Conservation (phyloP, 2,329 filamentous ascomycete species). For the Xylaria sp. region DNA sequence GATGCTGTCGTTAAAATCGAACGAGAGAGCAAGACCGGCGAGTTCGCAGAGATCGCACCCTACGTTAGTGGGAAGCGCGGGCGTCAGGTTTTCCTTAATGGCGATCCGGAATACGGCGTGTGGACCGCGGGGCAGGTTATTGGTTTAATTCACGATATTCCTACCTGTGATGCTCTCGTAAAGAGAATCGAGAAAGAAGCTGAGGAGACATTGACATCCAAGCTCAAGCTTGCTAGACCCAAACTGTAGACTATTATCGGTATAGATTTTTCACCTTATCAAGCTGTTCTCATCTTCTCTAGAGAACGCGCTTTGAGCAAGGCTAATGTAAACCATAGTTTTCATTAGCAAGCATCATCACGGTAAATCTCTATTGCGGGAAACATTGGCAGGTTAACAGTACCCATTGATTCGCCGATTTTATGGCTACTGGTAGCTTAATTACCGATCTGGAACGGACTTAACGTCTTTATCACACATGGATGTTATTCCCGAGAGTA, state of each 20-base stretch:
- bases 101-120: conserved; percentile 90
- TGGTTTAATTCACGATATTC: conserved; percentile 84
- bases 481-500: no score
- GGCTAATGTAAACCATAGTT: conserved; percentile 4
- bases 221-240: conserved; percentile 65
- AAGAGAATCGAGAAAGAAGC: conserved; percentile 82
- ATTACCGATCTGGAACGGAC: no score
- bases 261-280: conserved; percentile 9
- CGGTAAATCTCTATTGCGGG: no score
- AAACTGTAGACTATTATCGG: conserved; percentile 62
- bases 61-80: conserved; percentile 92
- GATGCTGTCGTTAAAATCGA: conserved; percentile 85
- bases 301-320: background rate
- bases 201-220: conserved; percentile 71
- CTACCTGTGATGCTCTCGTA: conserved; percentile 76
- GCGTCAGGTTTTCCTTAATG: conserved; percentile 89
- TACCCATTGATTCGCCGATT: background rate
- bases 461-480: no score
- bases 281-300: background rate
- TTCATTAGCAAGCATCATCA: background rate
- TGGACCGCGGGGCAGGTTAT: conserved; percentile 99
- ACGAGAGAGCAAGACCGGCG: conserved; percentile 81
- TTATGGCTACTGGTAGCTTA: no score
- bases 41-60: conserved; percentile 89
- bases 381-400: background rate